Evolutionary conservation across 306 rosid species (phyloP), one percentile per base, ranked within the genome.

Genomic region (Quercus alba): DNA sequence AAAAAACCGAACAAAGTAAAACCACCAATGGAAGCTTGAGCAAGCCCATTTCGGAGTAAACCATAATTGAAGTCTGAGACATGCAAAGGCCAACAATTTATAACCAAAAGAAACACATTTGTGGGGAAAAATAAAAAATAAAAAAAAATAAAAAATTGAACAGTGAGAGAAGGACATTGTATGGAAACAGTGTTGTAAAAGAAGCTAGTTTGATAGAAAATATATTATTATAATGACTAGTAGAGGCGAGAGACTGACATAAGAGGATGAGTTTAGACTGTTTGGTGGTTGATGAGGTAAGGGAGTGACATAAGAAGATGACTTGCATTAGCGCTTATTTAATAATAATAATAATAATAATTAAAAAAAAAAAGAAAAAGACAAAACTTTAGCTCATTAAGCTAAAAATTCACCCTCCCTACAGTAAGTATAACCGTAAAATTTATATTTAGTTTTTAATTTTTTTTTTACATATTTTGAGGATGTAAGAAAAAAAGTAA

Each of bases 211-310:
- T 71, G 31, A 79, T 26, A 58, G 20, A 17, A 54, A 64, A 72
- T 69, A 57, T 49, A 74, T 46, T 56, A 59, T 63, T 63, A 82
- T 75, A 31, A n/a, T 80, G 57, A 75, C n/a, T 64, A 51, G 63
- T 62, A 69, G 74, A 77, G 56, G 80, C 68, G 81, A 79, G 79
- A 81, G 61, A 78, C 82, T 74, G 86, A 17, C n/a, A n/a, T n/a
- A n/a, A n/a, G n/a, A n/a, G n/a, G n/a, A n/a, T n/a, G n/a, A n/a
- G n/a, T n/a, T n/a, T n/a, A n/a, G n/a, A n/a, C n/a, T n/a, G n/a
- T n/a, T 84, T 75, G 72, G 87, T 81, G 91, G 86, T 72, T 63
- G 86, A 63, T 78, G 88, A 91, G 85, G 83, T 33, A 33, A 33
- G 87, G 82, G 76, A 89, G 86, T 66, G 83, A 73, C 38, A 5